Evolutionary conservation across 2,329 filamentous ascomycete genomes (phyloP), one percentile per base, ranked within the genome.

Genomic region (Trichoderma hamatum): DNA sequence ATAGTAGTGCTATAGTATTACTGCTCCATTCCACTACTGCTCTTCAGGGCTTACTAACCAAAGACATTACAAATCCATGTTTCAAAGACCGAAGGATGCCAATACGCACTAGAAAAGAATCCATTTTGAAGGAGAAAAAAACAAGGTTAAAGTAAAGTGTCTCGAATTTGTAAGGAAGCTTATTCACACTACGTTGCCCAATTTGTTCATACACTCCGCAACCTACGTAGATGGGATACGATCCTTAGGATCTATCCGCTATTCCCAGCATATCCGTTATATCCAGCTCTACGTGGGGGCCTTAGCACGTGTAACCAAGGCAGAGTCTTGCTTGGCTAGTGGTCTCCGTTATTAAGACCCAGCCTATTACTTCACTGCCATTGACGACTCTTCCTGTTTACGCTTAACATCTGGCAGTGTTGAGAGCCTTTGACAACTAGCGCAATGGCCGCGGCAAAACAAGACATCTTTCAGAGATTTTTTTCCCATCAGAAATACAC

Each of bases 191-290:
- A 21, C 7, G n/a, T 60, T 46, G 24, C 58, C 36, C 19, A 46
- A 24, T 46, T 30, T 46, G 58, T 60, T 28, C 24, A 59, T 26
- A 59, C 55, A 39, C 56, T 59, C 34, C 56, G 54, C 54, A 34
- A 10, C 34, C 11, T 36, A 36, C 30, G 30, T 30, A 30, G 30
- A 30, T 30, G 5, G 30, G 30, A 5, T 30, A 30, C n/a, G n/a
- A n/a, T n/a, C n/a, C n/a, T 5, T 39, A 16, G 34, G 13, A 39
- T n/a, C 16, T 43, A 43, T n/a, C 39, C 39, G 39, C 9, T 43
- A 43, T n/a, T n/a, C 16, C 39, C 39, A n/a, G 3, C 5, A n/a
- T 43, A 43, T 10, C 39, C 39, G 16, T 19, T 43, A 43, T n/a
- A 43, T 43, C 39, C 39, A 43, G 9, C 19, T 43, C 36, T 43